phyloP scores from a whole-genome alignment of 2,329 filamentous ascomycete genomes.

The Chrysoporthe deuterocubensis region DNA sequence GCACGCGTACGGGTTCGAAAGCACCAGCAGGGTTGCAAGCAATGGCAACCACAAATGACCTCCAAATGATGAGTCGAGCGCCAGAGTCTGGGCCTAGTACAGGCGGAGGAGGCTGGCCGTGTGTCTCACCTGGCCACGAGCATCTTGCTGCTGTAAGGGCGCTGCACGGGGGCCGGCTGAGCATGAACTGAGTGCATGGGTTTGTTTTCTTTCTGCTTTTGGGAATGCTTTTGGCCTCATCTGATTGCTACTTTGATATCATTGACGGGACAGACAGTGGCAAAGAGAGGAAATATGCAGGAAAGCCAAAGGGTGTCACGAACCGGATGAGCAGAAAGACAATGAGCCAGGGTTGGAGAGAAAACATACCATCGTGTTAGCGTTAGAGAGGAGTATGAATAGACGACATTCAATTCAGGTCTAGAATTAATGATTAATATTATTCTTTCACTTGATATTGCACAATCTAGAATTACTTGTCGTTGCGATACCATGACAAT shows the following conservation, averaged over 20 bases:
- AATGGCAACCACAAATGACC: background rate
- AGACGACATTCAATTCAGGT: conserved; percentile 26
- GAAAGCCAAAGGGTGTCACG: background rate
- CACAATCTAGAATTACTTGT: background rate
- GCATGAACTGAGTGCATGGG: conserved; percentile 10
- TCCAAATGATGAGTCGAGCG: background rate
- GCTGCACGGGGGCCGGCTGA: conserved; percentile 28
- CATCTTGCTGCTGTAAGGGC: conserved; percentile 30
- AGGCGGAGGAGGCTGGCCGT: conserved; percentile 8
- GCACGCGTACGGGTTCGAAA: background rate
- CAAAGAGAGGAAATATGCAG: background rate
- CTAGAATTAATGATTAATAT: conserved; percentile 28
- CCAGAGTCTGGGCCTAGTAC: background rate
- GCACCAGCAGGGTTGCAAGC: background rate
- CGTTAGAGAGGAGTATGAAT: conserved; percentile 23
- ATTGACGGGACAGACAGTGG: background rate
- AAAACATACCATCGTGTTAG: background rate
- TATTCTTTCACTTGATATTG: background rate
- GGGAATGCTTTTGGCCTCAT: background rate
- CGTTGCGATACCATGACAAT: background rate
- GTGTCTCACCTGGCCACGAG: conserved; percentile 11
- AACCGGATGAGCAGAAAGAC: background rate
- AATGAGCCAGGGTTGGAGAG: background rate
- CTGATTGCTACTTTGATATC: background rate
- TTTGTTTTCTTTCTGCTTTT: background rate